Percentiles rank a stretch among this genome's conserved stretches.
Evolutionary conservation across 2,329 filamentous ascomycete species (phyloP).

Genomic region (Mycocentrospora acerina): DNA sequence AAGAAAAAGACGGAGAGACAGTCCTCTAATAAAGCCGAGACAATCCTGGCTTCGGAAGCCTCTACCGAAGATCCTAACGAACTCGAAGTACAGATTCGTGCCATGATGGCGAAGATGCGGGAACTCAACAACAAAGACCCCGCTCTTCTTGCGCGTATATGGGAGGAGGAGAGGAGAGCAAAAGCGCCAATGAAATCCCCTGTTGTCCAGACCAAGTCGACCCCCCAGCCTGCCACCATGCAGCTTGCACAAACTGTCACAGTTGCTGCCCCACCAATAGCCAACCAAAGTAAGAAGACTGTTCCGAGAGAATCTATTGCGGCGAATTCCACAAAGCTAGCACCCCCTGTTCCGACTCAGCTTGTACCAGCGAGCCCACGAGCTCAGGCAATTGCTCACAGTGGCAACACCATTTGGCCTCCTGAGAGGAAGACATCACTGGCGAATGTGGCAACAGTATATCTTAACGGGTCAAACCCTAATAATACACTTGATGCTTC

Average conservation of each 20-base stretch:
- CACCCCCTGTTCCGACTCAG: slow-evolving; percentile 3
- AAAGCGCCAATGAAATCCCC: slow-evolving; percentile 34
- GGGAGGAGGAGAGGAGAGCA: slow-evolving; percentile 54
- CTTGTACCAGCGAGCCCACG: slow-evolving; percentile 6
- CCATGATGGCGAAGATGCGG: slow-evolving; percentile 60
- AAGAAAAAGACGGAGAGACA: slow-evolving; percentile 28
- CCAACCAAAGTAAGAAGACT: slow-evolving; percentile 26
- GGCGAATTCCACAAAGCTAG: slow-evolving; percentile 6
- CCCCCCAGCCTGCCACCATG: slow-evolving; percentile 16
- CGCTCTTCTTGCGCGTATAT: slow-evolving; percentile 55
- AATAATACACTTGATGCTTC: slow-evolving; percentile 41
- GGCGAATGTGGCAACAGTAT: slow-evolving; percentile 52
- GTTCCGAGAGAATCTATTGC: slow-evolving; percentile 14
- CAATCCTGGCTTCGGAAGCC: slow-evolving; percentile 3
- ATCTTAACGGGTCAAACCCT: slow-evolving; percentile 50
- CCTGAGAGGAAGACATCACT: slow-evolving; percentile 52
- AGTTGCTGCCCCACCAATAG: slow-evolving; percentile 12
- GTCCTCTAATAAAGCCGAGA: slow-evolving; percentile 15
- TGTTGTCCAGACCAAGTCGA: slow-evolving; percentile 20
- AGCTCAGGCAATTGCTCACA: slow-evolving; percentile 6
- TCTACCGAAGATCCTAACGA: slow-evolving; percentile 15
- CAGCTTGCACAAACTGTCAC: slow-evolving; percentile 12
- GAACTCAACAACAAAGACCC: slow-evolving; percentile 59
- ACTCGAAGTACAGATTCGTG: slow-evolving; percentile 55
- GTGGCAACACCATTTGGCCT: slow-evolving; percentile 52